A percentile compares a stretch with the other conserved stretches of the same genome.
Evolutionary conservation across 2,329 filamentous ascomycete genomes (phyloP).

Genomic region (Colletotrichum godetiae): DNA sequence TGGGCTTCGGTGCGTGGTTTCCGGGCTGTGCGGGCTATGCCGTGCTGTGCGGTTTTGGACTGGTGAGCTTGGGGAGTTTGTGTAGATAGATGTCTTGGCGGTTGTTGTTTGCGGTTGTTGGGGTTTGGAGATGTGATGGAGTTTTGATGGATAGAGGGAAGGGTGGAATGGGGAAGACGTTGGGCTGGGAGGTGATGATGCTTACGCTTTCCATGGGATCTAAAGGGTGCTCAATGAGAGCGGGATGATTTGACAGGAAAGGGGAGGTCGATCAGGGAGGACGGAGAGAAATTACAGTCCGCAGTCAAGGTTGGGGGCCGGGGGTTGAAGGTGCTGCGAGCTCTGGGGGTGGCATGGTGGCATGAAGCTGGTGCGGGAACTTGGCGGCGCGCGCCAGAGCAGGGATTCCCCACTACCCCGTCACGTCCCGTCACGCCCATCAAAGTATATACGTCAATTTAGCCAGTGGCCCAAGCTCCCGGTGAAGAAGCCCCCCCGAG

Average conservation of each 20-base stretch:
- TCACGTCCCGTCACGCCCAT: not conserved
- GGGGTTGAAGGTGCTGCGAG: conserved; percentile 18
- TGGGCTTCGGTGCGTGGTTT: conserved; percentile 74
- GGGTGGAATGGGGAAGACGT: not conserved
- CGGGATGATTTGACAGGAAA: not conserved
- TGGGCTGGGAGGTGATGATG: conserved; percentile 25
- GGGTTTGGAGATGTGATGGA: not conserved
- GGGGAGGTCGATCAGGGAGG: conserved; percentile 7
- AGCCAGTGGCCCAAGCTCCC: conserved; percentile 22
- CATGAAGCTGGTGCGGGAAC: conserved; percentile 14
- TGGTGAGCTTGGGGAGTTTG: conserved; percentile 10
- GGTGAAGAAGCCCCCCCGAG: not conserved
- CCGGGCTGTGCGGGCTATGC: conserved; percentile 76
- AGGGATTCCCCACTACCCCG: conserved; percentile 31
- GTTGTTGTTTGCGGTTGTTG: no score
- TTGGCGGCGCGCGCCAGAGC: conserved; percentile 1
- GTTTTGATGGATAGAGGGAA: not conserved
- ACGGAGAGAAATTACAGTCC: conserved; percentile 9
- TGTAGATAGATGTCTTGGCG: conserved; percentile 1
- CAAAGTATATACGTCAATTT: conserved; percentile 6
- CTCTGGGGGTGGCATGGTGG: conserved; percentile 13
- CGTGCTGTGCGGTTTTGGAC: conserved; percentile 70
- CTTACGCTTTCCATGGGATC: conserved; percentile 39
- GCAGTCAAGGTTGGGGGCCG: not conserved
- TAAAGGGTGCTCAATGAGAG: conserved; percentile 15